These are phyloP conservation scores for Monilinia fructigena DNA, from an alignment of 2,329 filamentous ascomycete species.

Conservation along the genomic window DNA sequence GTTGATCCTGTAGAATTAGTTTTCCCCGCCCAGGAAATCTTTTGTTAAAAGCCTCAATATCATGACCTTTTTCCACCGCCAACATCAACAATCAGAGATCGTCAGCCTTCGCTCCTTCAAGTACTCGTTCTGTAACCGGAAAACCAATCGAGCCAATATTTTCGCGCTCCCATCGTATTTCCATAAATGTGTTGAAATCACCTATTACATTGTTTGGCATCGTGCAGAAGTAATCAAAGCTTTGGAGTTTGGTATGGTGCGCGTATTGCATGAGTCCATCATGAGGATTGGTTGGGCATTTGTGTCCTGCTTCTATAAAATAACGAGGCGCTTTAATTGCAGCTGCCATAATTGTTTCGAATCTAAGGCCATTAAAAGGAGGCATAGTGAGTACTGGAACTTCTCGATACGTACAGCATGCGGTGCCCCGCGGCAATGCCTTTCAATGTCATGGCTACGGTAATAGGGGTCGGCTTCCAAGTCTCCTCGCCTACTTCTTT, in stretches of 20 bases:
- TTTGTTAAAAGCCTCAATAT: conserved; percentile 23
- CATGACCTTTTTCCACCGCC: conserved; percentile 45
- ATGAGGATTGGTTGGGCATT: neutral
- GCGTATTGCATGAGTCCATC: conserved; percentile 8
- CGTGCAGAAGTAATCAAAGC: neutral
- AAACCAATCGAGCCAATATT: conserved; percentile 6
- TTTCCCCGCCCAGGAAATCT: neutral
- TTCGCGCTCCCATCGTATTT: neutral
- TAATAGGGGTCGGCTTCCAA: conserved; percentile 3
- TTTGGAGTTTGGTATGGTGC: neutral
- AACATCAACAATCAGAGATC: conserved; percentile 43
- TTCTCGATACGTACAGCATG: neutral
- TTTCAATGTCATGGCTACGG: neutral
- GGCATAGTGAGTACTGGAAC: too few relatives aligned
- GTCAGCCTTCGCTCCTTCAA: neutral
- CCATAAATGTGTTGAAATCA: conserved; percentile 9
- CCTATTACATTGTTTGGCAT: neutral
- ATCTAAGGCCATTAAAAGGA: neutral
- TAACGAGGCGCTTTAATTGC: neutral
- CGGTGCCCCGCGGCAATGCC: neutral
- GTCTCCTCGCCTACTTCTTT: neutral
- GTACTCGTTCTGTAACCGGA: neutral
- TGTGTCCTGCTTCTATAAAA: neutral
- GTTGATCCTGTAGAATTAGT: conserved; percentile 43
- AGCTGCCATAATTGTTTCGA: neutral